These are phyloP conservation scores for Elaeagnus macrophylla DNA, from an alignment of 306 rosid genomes.

Conservation along the genomic window DNA sequence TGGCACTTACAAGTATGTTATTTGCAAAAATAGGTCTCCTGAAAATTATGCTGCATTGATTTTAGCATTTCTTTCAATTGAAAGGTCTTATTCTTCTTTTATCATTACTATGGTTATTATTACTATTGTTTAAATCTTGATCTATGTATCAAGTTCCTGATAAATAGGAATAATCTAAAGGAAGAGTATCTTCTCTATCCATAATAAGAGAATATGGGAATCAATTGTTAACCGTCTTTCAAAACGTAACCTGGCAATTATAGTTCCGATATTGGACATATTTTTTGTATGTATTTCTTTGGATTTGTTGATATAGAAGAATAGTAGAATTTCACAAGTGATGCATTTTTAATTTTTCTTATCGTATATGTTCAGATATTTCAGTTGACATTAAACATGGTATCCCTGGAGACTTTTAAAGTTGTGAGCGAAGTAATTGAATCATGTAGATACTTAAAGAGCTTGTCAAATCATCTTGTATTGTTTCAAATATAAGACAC, in stretches of 20 bases:
- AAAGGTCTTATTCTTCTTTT: slow-evolving; percentile 25
- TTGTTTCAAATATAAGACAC: slow-evolving; percentile 33
- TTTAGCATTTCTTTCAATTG: slow-evolving; percentile 53
- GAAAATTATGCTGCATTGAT: slow-evolving; percentile 45
- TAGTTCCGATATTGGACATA: slow-evolving; percentile 93
- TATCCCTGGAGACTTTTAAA: slow-evolving; percentile 89
- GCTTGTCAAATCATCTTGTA: slow-evolving; percentile 33
- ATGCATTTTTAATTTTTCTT: background rate
- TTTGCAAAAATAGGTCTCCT: too few species aligned
- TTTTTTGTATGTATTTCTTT: slow-evolving; percentile 64
- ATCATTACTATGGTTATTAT: background rate
- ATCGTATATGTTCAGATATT: slow-evolving; percentile 52
- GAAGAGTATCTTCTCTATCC: slow-evolving; percentile 4
- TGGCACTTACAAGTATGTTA: slow-evolving; percentile 2
- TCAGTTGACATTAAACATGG: slow-evolving; percentile 86
- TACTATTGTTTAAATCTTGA: background rate
- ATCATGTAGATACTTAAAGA: slow-evolving; percentile 68
- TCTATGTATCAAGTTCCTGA: background rate
- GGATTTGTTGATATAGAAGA: background rate
- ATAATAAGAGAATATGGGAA: slow-evolving; percentile 35
- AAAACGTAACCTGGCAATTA: slow-evolving; percentile 49
- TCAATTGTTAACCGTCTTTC: slow-evolving; percentile 45
- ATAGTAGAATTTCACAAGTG: background rate
- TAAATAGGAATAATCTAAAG: slow-evolving; percentile 9
- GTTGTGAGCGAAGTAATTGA: slow-evolving; percentile 87